These are phyloP conservation scores for Aspergillus sp. DNA, from an alignment of 2,329 filamentous ascomycete genomes.

Conservation along the genomic window DNA sequence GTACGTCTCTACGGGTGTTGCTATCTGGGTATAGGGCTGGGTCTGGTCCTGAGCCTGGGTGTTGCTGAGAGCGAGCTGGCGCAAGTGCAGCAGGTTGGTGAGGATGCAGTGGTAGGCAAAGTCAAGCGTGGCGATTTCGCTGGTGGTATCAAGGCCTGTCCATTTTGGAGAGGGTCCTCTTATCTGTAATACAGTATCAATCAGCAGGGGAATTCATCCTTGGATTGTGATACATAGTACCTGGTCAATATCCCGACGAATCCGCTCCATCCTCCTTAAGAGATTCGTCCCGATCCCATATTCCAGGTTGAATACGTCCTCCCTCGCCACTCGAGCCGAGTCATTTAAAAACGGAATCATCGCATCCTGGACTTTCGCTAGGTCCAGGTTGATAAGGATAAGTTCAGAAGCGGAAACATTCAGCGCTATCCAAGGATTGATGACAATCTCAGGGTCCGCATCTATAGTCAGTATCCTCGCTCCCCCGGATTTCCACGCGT, in stretches of 20 bases:
- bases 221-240: too few relatives aligned
- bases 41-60: not conserved
- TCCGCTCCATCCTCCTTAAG: not conserved
- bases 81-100: slow-evolving; percentile 21
- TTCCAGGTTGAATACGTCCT: not conserved
- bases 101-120: slow-evolving; percentile 23
- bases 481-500: slow-evolving; percentile 21
- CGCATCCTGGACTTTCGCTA: slow-evolving; percentile 21
- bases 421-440: not conserved
- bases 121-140: slow-evolving; percentile 21
- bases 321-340: not conserved
- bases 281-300: not conserved
- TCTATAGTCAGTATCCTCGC: not conserved
- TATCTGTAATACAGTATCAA: too few relatives aligned
- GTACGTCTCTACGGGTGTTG: slow-evolving; percentile 3
- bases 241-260: not conserved
- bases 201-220: too few relatives aligned
- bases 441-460: not conserved
- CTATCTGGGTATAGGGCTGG: too few relatives aligned
- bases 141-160: slow-evolving; percentile 19
- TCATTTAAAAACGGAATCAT: slow-evolving; percentile 13
- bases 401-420: slow-evolving; percentile 6
- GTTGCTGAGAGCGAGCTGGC: slow-evolving; percentile 5
- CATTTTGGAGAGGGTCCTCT: slow-evolving; percentile 11
- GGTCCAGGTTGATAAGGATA: slow-evolving; percentile 18